phyloP scores from a whole-genome alignment of 805 yeast species.

The Hanseniaspora valbyensis region DNA sequence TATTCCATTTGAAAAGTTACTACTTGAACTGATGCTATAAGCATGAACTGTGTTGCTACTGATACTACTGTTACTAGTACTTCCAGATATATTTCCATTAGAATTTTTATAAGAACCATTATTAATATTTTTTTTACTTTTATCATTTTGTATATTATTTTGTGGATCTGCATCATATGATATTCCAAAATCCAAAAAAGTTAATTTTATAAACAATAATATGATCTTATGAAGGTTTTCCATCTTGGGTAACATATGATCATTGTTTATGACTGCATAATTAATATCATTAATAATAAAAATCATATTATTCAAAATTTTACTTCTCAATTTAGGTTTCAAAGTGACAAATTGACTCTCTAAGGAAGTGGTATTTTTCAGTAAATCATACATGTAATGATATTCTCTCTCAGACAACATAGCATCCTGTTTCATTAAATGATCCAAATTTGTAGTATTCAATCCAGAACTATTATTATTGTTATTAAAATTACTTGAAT shows the following conservation, averaged over 20 bases:
- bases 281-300: slow-evolving; percentile 13
- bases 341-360: slow-evolving; percentile 4
- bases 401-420: slow-evolving; percentile 13
- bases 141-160: background rate
- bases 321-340: background rate
- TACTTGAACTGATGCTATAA: no score
- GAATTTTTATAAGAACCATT: background rate
- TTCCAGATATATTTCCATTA: background rate
- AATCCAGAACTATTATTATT: background rate
- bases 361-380: slow-evolving; percentile 1
- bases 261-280: slow-evolving; percentile 14
- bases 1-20: no score
- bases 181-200: slow-evolving; percentile 1
- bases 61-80: background rate
- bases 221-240: slow-evolving; percentile 13
- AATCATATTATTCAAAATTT: slow-evolving; percentile 6
- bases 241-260: slow-evolving; percentile 12
- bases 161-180: background rate
- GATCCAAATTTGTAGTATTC: slow-evolving; percentile 7
- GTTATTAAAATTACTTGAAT: background rate
- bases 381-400: slow-evolving; percentile 12
- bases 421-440: slow-evolving; percentile 14
- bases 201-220: slow-evolving; percentile 6
- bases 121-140: no score
- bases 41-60: background rate